Base-by-base conservation (phyloP, 2,329 filamentous ascomycete species). In the Aureobasidium melanogenum region DNA sequence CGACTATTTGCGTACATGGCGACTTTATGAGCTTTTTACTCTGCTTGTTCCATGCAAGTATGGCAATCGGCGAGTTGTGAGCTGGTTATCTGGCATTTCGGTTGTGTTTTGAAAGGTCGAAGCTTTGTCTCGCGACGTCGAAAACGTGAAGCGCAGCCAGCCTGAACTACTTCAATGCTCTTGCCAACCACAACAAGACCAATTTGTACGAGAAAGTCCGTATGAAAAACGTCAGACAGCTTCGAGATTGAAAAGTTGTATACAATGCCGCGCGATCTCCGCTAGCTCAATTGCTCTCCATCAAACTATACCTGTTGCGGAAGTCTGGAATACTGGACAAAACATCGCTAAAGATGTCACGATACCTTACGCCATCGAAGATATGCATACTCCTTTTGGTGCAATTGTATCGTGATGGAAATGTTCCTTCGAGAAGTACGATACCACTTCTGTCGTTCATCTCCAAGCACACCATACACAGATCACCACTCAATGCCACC, bases 341-440 rank as follows among this genome's bases (percentile, higher is more conserved):
- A 44, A 36, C 26, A 44, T 70, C 28, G 26, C 28, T 28, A 71
- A 69, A 64, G 57, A 95, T 93, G 87, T 83, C 87, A 68, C 88
- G 88, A 62, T 96, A 88, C 73, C 81, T 97, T 48, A 96, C 89
- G n/a, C 89, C 93, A 14, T 87, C 90, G 67, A 96, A 94, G 72
- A 83, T 97, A 66, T 87, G 88, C 69, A 81, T 97, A 26, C 82
- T 97, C 60, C 84, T 85, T 60, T 82, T 99, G 58, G 82, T 94
- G 57, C 84, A 91, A 68, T 80, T 97, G 59, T 97, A 99, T 74
- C 65, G 68, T 32, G 55, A 66, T 12, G 67, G 63, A 43, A 61
- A 65, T 19, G 62, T 64, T 6, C 66, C 67, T 14, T 63, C 66
- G 9, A 65, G 62, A 48, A 66, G 65, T 48, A 63, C 87, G 26